Evolutionary conservation across 1,284 basidiomycete species (phyloP), one percentile per base, ranked within the genome.

Genomic region (Papiliotrema laurentii): DNA sequence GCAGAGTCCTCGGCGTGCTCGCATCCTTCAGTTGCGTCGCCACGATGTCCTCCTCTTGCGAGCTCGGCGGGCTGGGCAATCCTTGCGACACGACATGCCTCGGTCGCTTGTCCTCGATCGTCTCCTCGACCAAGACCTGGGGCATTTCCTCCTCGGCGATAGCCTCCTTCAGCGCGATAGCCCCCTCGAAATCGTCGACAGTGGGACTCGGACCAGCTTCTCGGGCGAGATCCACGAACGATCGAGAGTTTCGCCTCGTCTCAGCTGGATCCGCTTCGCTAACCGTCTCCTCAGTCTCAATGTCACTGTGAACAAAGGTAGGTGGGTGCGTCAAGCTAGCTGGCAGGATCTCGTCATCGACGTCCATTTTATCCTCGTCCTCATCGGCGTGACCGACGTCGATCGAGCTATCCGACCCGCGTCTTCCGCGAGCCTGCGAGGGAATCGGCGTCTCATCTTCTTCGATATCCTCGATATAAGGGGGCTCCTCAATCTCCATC

Each of bases 351-450:
- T 63, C 58, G 37, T 53, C 47, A 10, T 58, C 54, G 21, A 44
- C 53, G 6, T 50, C 56, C 16, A 37, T n/a, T 4, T 41, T 21
- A 26, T 41, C 31, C 7, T 37, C 51, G 13, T 34, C 43, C 5
- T 54, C 62, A 22, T 37, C 43, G 10, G 58, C 60, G 9, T 45
- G 60, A 43, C 66, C 62, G 34, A 67, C 64, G 19, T 63, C 68
- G 16, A 70, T 64, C 4, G 63, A 64, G 38, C 59, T 62, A 21
- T 66, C 66, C 0, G 61, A 63, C 5, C 55, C 62, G 11, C 49
- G 37, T 31, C 51, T 28, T 13, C 21, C 35, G 11, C 43, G 43
- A 4, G 24, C 36, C n/a, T 45, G 16, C 18, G 37, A 28, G 6
- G 49, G 49, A 2, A n/a, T 13, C 1, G 38, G 45, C 30, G 51